Base-by-base conservation (phyloP, 768 basidiomycete genomes). In the Sarcomyxa edulis region DNA sequence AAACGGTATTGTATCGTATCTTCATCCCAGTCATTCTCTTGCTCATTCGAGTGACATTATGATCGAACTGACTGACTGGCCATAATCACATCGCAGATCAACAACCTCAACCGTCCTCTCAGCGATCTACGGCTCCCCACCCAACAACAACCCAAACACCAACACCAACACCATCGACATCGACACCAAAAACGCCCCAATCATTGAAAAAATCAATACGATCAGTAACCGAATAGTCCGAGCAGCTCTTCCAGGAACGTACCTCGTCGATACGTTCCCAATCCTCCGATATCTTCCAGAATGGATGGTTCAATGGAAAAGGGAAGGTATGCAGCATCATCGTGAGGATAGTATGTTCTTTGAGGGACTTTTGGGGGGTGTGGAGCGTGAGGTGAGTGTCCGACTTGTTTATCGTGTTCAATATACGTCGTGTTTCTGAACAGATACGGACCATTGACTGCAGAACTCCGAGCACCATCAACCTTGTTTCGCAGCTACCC, bases 101-200 rank as follows among this genome's bases (percentile, higher is more conserved):
- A 36, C 47, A 4, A 41, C 42, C n/a, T 48, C 43, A n/a, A 25
- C 21, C 11, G 38, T 44, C 11, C 14, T 47, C 7, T 44, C 45
- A 14, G 20, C 42, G 15, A 18, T 52, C 18, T 54, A 54, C 32
- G 52, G 41, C 21, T 14, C 30, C 11, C 33, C 29, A 6, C 38
- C 48, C 9, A 28, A n/a, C n/a, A n/a, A n/a, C n/a, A n/a, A n/a
- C n/a, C n/a, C n/a, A n/a, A n/a, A n/a, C n/a, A n/a, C n/a, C n/a
- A n/a, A n/a, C n/a, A n/a, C 67, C 0, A 75, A 76, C 42, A 75
- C 74, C 2, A 56, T 75, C 15, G 49, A 65, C 10, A 27, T 52
- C n/a, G n/a, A 40, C n/a, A 22, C 26, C 27, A 12, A 18, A 3
- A 21, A 43, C 10, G 51, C 51, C 35, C 50, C 48, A 14, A 6